Conservation (phyloP, 2,329 filamentous ascomycete species). For the Elsinoe batatas region DNA sequence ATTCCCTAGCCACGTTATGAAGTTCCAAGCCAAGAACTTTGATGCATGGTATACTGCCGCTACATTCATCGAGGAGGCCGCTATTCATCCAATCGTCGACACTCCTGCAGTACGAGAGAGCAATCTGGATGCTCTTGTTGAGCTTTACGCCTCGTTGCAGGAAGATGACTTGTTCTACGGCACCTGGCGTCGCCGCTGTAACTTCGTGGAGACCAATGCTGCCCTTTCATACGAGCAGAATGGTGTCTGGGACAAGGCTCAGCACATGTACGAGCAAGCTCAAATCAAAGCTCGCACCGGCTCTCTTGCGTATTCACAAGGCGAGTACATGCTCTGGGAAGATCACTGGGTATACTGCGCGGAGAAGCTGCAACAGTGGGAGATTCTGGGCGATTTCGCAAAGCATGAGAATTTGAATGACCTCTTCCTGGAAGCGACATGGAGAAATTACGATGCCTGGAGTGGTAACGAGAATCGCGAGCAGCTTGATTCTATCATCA, state of each 20-base stretch:
- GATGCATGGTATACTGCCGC: slow-evolving; percentile 96
- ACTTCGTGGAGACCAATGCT: slow-evolving; percentile 95
- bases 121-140: slow-evolving; percentile 89
- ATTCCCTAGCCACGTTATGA: slow-evolving; percentile 90
- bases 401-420: slow-evolving; percentile 99
- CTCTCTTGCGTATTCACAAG: slow-evolving; percentile 90
- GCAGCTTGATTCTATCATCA: slow-evolving; percentile 84
- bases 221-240: slow-evolving; percentile 97
- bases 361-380: slow-evolving; percentile 98
- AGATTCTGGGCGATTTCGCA: slow-evolving; percentile 91
- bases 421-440: slow-evolving; percentile 85
- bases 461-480: slow-evolving; percentile 76
- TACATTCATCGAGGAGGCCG: slow-evolving; percentile 79
- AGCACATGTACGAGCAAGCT: slow-evolving; percentile 90
- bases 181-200: slow-evolving; percentile 87
- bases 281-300: slow-evolving; percentile 96
- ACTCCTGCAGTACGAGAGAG: slow-evolving; percentile 80
- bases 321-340: slow-evolving; percentile 98
- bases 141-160: slow-evolving; percentile 79
- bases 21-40: slow-evolving; percentile 87
- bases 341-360: slow-evolving; percentile 98
- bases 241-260: slow-evolving; percentile 98
- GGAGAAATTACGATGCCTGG: slow-evolving; percentile 95
- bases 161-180: slow-evolving; percentile 98
- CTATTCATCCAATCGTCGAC: slow-evolving; percentile 74